Evolutionary conservation across 768 basidiomycete genomes (phyloP).

Genomic region (Omphalotus guepiniiformis): DNA sequence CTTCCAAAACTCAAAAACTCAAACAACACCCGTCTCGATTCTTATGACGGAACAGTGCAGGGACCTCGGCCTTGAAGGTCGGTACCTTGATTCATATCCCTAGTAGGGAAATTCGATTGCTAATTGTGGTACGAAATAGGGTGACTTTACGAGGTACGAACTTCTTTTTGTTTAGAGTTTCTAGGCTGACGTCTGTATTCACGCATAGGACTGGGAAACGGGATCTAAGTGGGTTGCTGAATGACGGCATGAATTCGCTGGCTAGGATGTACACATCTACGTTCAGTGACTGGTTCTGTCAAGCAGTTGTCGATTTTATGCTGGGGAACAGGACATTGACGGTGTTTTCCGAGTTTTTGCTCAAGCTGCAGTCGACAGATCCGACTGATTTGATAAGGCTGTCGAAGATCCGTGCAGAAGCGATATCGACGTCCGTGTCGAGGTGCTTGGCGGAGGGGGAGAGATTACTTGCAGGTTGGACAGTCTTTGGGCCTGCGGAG

Average conservation of each 20-base stretch:
- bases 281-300: slow-evolving; percentile 94
- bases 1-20: too few relatives aligned
- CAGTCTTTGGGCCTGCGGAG: slow-evolving; percentile 79
- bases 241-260: slow-evolving; percentile 94
- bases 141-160: slow-evolving; percentile 78
- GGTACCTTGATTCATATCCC: slow-evolving; percentile 18
- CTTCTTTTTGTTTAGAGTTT: not conserved
- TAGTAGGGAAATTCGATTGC: slow-evolving; percentile 7
- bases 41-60: slow-evolving; percentile 54
- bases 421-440: slow-evolving; percentile 84
- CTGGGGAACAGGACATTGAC: slow-evolving; percentile 81
- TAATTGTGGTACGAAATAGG: slow-evolving; percentile 34
- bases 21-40: too few relatives aligned
- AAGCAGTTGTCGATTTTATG: slow-evolving; percentile 92
- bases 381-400: slow-evolving; percentile 85
- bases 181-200: slow-evolving; percentile 9
- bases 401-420: slow-evolving; percentile 86
- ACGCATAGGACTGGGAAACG: slow-evolving; percentile 84
- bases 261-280: slow-evolving; percentile 88
- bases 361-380: slow-evolving; percentile 87
- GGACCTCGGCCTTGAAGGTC: slow-evolving; percentile 94
- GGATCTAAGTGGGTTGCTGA: slow-evolving; percentile 85
- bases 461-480: slow-evolving; percentile 82
- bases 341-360: slow-evolving; percentile 92
- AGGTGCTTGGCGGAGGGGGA: slow-evolving; percentile 76